Evolutionary conservation across 352 stramenopile species (phyloP), one percentile per base, ranked within the genome.

Genomic region (Halophytophthora polymorphica): DNA sequence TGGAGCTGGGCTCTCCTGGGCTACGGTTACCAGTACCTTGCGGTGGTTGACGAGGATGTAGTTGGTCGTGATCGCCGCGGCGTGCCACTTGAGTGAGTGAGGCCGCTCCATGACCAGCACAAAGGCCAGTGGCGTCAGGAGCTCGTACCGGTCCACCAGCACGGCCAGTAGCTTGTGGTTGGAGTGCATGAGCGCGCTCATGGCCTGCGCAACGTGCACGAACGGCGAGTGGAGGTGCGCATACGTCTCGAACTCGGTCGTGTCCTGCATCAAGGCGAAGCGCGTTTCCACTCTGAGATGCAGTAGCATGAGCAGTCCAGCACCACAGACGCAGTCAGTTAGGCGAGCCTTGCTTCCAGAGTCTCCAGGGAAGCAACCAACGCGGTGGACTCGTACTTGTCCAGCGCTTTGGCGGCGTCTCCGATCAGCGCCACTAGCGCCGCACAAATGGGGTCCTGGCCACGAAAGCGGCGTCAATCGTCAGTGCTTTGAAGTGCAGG

Each of bases 41-140:
- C 40, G 58, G 17, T 65, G 45, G 43, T 54, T 69, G 3, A 50
- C 54, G 31, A 83, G 72, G 8, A 84, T 58, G 22, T 71, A 80
- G 29, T 78, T 65, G 25, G 87, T 63, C 14, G 69, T 71, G 18
- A 78, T 71, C 7, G 72, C 64, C 1, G 76, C 78, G 0, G 76
- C 71, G 7, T 71, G 62, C 78, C 81, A 88, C 59, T 88, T 88
- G 10, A 90, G 59, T 6, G 77, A 87, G 11, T 68, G 58, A 2
- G 64, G 44, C 1, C 71, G 77, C 33, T 86, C 67, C 14, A 72
- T 47, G 17, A 84, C 62, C 28, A 92, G 55, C 0, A 73, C 68
- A 40, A 89, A 89, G 6, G 80, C 56, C 14, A 90, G 52, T 14
- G 75, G 66, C 18, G 74, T 74, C 15, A 91, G 38, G 1, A 86